Evolutionary conservation across 345 rosid genomes (phyloP).

Genomic region (Linum trigynum): DNA sequence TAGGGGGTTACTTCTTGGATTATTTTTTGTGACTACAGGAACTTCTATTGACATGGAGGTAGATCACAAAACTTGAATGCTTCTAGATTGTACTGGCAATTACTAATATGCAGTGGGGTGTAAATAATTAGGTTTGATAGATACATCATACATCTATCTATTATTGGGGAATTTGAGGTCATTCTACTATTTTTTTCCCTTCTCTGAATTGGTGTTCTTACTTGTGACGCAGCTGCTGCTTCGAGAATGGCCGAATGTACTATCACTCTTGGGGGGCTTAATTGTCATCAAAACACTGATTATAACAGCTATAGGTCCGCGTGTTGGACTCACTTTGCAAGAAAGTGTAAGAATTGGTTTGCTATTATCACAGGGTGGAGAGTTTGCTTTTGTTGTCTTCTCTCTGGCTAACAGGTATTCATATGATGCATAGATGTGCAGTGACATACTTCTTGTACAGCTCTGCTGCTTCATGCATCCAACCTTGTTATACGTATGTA

Average conservation of each 20-base stretch:
- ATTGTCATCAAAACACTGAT: slow-evolving; percentile 81
- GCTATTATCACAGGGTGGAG: slow-evolving; percentile 96
- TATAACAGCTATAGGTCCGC: slow-evolving; percentile 83
- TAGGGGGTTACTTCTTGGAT: slow-evolving; percentile 88
- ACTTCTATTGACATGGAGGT: slow-evolving; percentile 95
- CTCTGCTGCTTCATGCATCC: background rate
- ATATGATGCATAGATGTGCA: slow-evolving; percentile 7
- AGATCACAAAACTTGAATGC: background rate
- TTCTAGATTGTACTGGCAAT: background rate
- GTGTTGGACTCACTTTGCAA: slow-evolving; percentile 79
- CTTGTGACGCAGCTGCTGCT: slow-evolving; percentile 50
- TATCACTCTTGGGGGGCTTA: slow-evolving; percentile 81
- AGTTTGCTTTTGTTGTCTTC: slow-evolving; percentile 90
- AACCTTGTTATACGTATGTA: background rate
- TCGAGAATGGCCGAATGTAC: slow-evolving; percentile 94
- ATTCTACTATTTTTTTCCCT: slow-evolving; percentile 7
- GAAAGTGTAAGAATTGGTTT: slow-evolving; percentile 90
- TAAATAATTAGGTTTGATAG: too few relatives aligned
- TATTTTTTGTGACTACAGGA: slow-evolving; percentile 94
- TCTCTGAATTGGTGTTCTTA: slow-evolving; percentile 7
- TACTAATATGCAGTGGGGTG: too few relatives aligned
- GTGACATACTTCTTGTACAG: slow-evolving; percentile 1
- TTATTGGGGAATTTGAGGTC: background rate
- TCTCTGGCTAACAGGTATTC: slow-evolving; percentile 85
- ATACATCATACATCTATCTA: background rate